These are phyloP conservation scores for Venturia aucupariae DNA, from an alignment of 2,329 filamentous ascomycete species.

Conservation along the genomic window DNA sequence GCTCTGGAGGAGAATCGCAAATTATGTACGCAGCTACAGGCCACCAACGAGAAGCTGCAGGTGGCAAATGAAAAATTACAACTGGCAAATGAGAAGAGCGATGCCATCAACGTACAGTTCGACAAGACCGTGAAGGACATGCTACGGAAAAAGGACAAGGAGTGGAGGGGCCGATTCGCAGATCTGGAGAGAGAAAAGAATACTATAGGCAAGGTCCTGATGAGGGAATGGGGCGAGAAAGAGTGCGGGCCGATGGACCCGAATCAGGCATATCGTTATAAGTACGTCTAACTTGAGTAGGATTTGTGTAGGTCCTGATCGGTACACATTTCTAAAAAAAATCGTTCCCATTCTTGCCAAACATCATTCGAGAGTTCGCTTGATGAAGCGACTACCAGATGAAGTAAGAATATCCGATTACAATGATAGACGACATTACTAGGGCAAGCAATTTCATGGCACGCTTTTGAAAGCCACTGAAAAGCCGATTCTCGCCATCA, in stretches of 20 bases:
- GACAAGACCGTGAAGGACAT: constrained; percentile 13
- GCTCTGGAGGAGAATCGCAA: neutral
- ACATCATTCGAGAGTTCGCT: neutral
- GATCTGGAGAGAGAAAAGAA: constrained; percentile 23
- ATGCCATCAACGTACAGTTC: constrained; percentile 13
- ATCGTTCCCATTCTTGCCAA: neutral
- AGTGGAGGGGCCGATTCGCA: constrained; percentile 13
- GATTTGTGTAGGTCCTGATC: neutral
- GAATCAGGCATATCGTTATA: constrained; percentile 27
- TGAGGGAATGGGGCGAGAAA: constrained; percentile 71
- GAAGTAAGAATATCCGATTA: no score
- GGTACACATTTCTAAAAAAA: neutral
- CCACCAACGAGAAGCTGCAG: neutral
- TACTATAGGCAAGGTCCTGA: constrained; percentile 43
- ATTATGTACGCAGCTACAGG: neutral
- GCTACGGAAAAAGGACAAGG: constrained; percentile 13
- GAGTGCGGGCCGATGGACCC: constrained; percentile 25
- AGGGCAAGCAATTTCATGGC: no score
- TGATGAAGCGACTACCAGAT: no score
- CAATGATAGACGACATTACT: no score
- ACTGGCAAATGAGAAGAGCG: neutral
- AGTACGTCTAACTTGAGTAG: constrained; percentile 6
- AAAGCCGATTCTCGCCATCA: no score
- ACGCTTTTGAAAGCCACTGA: no score
- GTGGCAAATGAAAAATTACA: neutral